Evolutionary conservation across 805 yeast species (phyloP).

Genomic region (Candida insectorum): DNA sequence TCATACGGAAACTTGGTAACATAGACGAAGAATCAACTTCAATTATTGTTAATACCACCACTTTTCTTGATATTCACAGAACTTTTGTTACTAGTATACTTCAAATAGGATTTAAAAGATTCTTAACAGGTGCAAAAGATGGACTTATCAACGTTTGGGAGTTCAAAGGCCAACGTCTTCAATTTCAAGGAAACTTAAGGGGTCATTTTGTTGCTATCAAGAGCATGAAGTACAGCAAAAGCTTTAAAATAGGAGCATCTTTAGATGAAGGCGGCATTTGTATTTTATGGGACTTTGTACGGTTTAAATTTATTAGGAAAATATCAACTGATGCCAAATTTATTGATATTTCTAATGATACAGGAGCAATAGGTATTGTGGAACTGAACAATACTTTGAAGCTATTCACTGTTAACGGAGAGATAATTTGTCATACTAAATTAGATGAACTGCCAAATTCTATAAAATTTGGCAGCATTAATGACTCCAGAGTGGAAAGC

Average conservation of each 20-base stretch:
- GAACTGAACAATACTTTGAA: conserved; percentile 19
- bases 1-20: conserved; percentile 28
- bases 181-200: conserved; percentile 45
- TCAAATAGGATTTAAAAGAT: conserved; percentile 38
- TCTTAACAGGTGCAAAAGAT: conserved; percentile 50
- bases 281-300: conserved; percentile 62
- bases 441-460: too few species aligned
- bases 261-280: conserved; percentile 54
- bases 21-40: conserved; percentile 24
- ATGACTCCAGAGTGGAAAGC: conserved; percentile 23
- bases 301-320: conserved; percentile 46
- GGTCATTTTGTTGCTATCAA: conserved; percentile 54
- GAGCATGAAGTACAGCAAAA: conserved; percentile 46
- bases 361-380: conserved; percentile 61
- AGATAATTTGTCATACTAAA: conserved; percentile 24
- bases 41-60: conserved; percentile 37
- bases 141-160: conserved; percentile 63
- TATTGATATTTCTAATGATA: conserved; percentile 48
- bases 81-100: conserved; percentile 36
- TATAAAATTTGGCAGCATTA: conserved; percentile 30
- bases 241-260: conserved; percentile 54
- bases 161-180: conserved; percentile 25
- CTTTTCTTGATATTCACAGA: conserved; percentile 43
- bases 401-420: conserved; percentile 56
- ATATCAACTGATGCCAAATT: conserved; percentile 16